phyloP scores from a whole-genome alignment of 352 stramenopile genomes.

The Thraustochytrium sp. region DNA sequence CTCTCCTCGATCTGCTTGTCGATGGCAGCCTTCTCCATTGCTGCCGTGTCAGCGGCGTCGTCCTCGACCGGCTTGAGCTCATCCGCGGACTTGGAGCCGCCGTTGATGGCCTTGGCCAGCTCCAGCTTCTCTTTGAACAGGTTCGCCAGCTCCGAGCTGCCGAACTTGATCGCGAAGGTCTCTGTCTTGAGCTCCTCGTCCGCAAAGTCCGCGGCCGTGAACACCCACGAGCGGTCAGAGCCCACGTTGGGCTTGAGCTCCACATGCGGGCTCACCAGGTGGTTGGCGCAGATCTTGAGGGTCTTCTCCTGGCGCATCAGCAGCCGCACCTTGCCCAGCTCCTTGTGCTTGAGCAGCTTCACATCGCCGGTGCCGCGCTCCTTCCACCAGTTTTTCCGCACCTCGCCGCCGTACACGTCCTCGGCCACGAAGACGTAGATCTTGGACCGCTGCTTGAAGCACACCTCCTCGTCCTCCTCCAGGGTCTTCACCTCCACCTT shows the following conservation, averaged over 20 bases:
- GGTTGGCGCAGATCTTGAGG: conserved; percentile 82
- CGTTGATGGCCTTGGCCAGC: conserved; percentile 72
- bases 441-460: conserved; percentile 43
- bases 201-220: conserved; percentile 80
- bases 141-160: conserved; percentile 75
- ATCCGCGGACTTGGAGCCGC: not conserved
- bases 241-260: conserved; percentile 77
- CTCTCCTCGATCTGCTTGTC: conserved; percentile 43
- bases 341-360: conserved; percentile 84
- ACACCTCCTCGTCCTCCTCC: conserved; percentile 41
- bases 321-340: conserved; percentile 74
- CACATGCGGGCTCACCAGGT: conserved; percentile 67
- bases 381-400: conserved; percentile 60
- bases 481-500: conserved; percentile 41
- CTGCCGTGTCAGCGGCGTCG: not conserved
- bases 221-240: conserved; percentile 80
- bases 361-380: conserved; percentile 78
- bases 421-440: conserved; percentile 42
- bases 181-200: conserved; percentile 76
- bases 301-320: conserved; percentile 85
- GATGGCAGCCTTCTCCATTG: conserved; percentile 5
- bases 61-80: conserved; percentile 14
- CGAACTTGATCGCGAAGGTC: conserved; percentile 77
- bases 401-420: conserved; percentile 44
- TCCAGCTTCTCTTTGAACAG: conserved; percentile 83